Conservation (phyloP, 306 rosid species). For the Dryas octopetala region DNA sequence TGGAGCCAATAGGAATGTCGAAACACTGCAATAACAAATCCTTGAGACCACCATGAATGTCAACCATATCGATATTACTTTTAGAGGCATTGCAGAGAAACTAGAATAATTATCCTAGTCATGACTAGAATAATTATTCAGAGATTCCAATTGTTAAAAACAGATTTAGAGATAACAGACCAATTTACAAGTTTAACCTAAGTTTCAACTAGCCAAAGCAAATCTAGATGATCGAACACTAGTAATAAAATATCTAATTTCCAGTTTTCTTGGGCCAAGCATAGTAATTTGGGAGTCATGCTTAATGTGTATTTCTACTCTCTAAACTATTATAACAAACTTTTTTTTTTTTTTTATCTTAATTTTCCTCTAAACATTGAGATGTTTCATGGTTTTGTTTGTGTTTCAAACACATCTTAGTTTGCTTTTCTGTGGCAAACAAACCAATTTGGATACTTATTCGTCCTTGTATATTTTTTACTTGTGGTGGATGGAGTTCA, state of each 20-base stretch:
- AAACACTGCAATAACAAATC: too few relatives aligned
- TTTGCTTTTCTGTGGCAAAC: background rate
- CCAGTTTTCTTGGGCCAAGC: background rate
- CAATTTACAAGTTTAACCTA: too few relatives aligned
- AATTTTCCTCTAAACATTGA: background rate
- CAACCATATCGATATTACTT: too few relatives aligned
- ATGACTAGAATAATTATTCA: too few relatives aligned
- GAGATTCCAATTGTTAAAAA: too few relatives aligned
- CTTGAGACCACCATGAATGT: too few relatives aligned
- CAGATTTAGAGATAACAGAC: too few relatives aligned
- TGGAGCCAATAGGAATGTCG: too few relatives aligned
- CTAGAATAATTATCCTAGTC: too few relatives aligned
- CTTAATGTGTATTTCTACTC: background rate
- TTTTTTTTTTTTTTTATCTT: background rate
- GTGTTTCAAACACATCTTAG: background rate
- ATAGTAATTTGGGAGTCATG: background rate
- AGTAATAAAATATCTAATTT: background rate
- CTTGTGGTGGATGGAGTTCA: constrained; percentile 24
- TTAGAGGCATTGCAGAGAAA: too few relatives aligned
- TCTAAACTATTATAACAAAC: background rate
- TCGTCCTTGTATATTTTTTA: background rate
- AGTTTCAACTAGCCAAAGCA: background rate
- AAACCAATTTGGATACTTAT: background rate
- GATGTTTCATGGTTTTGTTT: background rate
- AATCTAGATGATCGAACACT: background rate